Evolutionary conservation across 257 asterid genomes (phyloP).

Genomic region (Solanum clarkiae): DNA sequence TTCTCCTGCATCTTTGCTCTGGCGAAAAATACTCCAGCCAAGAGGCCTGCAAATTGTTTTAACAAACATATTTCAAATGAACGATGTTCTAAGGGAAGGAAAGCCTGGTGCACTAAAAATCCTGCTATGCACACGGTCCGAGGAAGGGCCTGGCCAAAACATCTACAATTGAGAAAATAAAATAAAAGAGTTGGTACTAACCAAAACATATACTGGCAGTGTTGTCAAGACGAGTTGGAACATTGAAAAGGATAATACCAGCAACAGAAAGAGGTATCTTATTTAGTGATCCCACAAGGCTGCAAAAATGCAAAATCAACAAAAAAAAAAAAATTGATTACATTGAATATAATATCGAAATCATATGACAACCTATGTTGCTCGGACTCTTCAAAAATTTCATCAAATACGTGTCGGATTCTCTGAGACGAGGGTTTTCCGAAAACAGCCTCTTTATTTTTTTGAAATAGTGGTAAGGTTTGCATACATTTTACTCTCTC

Average conservation of each 20-base stretch:
- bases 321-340: neutral
- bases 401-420: neutral
- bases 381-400: neutral
- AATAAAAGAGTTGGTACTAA: constrained; percentile 5
- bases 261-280: constrained; percentile 86
- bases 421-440: no score
- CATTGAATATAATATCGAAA: neutral
- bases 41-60: constrained; percentile 33
- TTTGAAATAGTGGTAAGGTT: no score
- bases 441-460: no score
- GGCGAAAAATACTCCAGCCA: constrained; percentile 86
- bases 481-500: no score
- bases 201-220: constrained; percentile 74
- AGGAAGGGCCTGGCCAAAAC: neutral
- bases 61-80: neutral
- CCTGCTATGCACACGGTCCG: no score
- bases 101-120: no score
- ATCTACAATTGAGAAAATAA: neutral
- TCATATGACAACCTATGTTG: neutral
- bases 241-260: constrained; percentile 73
- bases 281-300: constrained; percentile 86
- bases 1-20: constrained; percentile 64
- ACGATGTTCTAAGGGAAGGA: neutral
- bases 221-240: constrained; percentile 73
- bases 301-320: constrained; percentile 13